These are phyloP conservation scores for Selaginella moellendorffii DNA, from an alignment of 75 land plant genomes.

Conservation along the genomic window DNA sequence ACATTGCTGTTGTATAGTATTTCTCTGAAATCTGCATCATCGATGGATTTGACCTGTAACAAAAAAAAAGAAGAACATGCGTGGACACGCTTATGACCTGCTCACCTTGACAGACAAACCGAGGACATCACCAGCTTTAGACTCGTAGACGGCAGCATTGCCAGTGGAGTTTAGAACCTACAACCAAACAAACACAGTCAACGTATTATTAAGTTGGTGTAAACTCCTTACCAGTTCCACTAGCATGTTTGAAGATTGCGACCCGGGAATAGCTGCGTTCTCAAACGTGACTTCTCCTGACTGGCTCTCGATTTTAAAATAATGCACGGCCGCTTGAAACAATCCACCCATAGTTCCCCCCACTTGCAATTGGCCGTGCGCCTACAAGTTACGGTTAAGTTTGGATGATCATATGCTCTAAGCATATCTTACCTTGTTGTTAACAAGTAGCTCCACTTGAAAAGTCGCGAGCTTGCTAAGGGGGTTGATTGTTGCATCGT, in stretches of 20 bases:
- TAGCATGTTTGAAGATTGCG: conserved; percentile 24
- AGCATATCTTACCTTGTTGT: conserved; percentile 13
- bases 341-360: conserved; percentile 17
- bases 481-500: conserved; percentile 10
- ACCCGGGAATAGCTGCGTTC: conserved; percentile 17
- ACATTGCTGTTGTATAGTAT: conserved; percentile 20
- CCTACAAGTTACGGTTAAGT: conserved; percentile 6
- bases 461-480: conserved; percentile 15
- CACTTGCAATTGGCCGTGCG: conserved; percentile 16
- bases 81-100: background rate
- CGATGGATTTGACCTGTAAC: conserved; percentile 6
- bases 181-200: too few species aligned
- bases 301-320: conserved; percentile 14
- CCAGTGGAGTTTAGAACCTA: background rate
- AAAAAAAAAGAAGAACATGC: background rate
- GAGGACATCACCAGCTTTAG: conserved; percentile 22
- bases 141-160: conserved; percentile 11
- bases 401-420: background rate
- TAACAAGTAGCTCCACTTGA: conserved; percentile 24
- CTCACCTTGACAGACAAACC: conserved; percentile 19
- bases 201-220: background rate
- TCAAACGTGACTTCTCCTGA: conserved; percentile 19
- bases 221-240: conserved; percentile 17
- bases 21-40: conserved; percentile 17
- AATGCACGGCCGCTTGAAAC: conserved; percentile 20